A percentile compares a stretch with the other conserved stretches of the same genome.
Conservation (phyloP, 768 basidiomycete species). For the Paxillus rubicundulus region DNA sequence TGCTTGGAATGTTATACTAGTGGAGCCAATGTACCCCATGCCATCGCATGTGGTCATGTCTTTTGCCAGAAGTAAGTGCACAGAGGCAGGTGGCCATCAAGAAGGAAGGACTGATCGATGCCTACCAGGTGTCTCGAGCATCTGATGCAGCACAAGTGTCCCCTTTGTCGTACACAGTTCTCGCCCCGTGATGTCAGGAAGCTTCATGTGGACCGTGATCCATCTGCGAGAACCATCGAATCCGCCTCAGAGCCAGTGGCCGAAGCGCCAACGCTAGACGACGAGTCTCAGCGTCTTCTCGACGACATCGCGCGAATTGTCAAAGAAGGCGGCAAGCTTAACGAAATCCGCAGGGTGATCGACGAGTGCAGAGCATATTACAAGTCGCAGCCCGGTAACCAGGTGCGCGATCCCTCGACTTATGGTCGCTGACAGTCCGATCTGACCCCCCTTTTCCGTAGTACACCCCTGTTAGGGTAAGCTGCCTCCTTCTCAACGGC, state of each 20-base stretch:
- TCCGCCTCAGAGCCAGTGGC: constrained; percentile 18
- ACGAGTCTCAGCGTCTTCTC: constrained; percentile 52
- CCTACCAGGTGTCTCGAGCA: constrained; percentile 51
- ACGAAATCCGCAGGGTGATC: constrained; percentile 48
- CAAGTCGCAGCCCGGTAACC: constrained; percentile 41
- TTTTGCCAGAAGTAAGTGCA: constrained; percentile 50
- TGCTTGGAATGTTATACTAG: constrained; percentile 63
- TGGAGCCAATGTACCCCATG: constrained; percentile 55
- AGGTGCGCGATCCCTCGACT: constrained; percentile 34
- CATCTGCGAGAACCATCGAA: constrained; percentile 27
- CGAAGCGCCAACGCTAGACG: constrained; percentile 30
- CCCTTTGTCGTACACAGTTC: constrained; percentile 61
- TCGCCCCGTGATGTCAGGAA: constrained; percentile 43
- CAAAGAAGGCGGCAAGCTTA: constrained; percentile 53
- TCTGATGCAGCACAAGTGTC: constrained; percentile 50
- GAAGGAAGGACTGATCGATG: constrained; percentile 1
- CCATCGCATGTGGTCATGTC: constrained; percentile 70
- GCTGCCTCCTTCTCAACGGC: constrained; percentile 49
- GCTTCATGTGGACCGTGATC: constrained; percentile 57
- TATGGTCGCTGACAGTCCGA: constrained; percentile 12
- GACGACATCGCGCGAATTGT: constrained; percentile 52
- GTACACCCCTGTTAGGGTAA: constrained; percentile 52
- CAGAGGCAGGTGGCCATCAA: constrained; percentile 20
- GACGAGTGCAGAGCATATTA: constrained; percentile 50
- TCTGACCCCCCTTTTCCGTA: constrained; percentile 18